Percentiles rank a stretch among this genome's conserved stretches.
Evolutionary conservation across 768 basidiomycete species (phyloP).

Genomic region (Psilocybe azurescens): DNA sequence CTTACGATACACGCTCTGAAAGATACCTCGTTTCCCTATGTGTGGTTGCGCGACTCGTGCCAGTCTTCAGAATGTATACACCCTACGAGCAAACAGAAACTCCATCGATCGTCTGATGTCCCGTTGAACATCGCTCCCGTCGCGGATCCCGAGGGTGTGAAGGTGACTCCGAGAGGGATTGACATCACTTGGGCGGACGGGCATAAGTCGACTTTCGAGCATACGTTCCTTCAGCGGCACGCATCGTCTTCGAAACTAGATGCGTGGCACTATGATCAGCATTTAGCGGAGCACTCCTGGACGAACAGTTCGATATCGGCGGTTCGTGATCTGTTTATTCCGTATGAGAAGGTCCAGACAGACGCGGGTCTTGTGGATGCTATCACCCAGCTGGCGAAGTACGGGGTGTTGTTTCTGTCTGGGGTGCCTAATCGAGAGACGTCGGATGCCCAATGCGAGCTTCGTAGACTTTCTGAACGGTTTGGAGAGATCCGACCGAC

Average conservation of each 20-base stretch:
- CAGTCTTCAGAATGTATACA: constrained; percentile 76
- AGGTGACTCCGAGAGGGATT: constrained; percentile 48
- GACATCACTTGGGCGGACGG: constrained; percentile 60
- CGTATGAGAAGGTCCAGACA: constrained; percentile 56
- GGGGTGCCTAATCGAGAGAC: constrained; percentile 72
- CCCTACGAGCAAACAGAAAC: constrained; percentile 78
- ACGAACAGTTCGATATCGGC: constrained; percentile 39
- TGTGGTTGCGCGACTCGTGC: constrained; percentile 89
- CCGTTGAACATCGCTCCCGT: constrained; percentile 52
- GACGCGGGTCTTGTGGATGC: constrained; percentile 55
- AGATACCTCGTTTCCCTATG: constrained; percentile 57
- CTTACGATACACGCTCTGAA: constrained; percentile 46
- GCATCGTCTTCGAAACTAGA: constrained; percentile 39
- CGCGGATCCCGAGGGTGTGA: constrained; percentile 39
- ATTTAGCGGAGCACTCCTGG: constrained; percentile 51
- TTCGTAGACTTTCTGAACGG: constrained; percentile 62
- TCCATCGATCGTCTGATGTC: constrained; percentile 73
- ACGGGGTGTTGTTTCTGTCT: constrained; percentile 75
- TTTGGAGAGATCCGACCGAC: constrained; percentile 85
- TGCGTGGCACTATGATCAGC: constrained; percentile 47
- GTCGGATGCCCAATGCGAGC: constrained; percentile 64
- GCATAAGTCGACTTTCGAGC: constrained; percentile 60
- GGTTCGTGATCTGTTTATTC: constrained; percentile 52
- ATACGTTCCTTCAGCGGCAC: constrained; percentile 55
- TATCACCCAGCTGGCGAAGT: constrained; percentile 70